These are phyloP conservation scores for Talaromyces funiculosus DNA, from an alignment of 2,329 filamentous ascomycete genomes.

Conservation along the genomic window DNA sequence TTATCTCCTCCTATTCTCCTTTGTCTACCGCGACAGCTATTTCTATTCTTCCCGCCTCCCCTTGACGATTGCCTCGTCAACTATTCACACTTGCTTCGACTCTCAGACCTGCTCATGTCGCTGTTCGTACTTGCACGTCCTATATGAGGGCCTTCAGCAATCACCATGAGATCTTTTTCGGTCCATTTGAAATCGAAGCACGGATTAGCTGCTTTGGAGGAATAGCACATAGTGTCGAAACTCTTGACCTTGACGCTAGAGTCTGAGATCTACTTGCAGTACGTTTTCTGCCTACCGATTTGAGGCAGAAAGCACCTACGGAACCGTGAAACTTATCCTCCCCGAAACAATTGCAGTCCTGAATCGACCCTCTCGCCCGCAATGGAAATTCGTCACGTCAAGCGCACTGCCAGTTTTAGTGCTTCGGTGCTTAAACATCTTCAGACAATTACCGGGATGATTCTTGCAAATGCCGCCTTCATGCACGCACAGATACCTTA, in stretches of 20 bases:
- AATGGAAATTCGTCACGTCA: neutral
- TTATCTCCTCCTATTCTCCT: neutral
- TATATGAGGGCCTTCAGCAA: neutral
- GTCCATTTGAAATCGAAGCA: conserved; percentile 5
- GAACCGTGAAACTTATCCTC: neutral
- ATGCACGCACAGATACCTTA: conserved; percentile 11
- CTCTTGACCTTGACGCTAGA: neutral
- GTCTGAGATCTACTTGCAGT: neutral
- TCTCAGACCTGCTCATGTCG: conserved; percentile 1
- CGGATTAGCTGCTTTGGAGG: conserved; percentile 8
- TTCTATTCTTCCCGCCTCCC: neutral
- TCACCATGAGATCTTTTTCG: conserved; percentile 13
- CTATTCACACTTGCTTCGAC: neutral
- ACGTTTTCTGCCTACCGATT: neutral
- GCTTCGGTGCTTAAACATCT: neutral
- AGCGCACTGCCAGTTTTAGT: neutral
- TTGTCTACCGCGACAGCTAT: neutral
- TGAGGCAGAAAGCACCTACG: neutral
- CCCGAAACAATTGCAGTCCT: neutral
- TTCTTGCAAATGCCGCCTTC: neutral
- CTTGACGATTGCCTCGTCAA: neutral
- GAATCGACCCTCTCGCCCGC: neutral
- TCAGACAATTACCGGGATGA: neutral
- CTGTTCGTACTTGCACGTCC: neutral
- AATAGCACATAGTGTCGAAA: conserved; percentile 6